Percentiles rank a stretch among this genome's conserved stretches.
These are phyloP conservation scores for Chlamydomonas schloesseri DNA, from an alignment of 139 green algal species.

Conservation along the genomic window DNA sequence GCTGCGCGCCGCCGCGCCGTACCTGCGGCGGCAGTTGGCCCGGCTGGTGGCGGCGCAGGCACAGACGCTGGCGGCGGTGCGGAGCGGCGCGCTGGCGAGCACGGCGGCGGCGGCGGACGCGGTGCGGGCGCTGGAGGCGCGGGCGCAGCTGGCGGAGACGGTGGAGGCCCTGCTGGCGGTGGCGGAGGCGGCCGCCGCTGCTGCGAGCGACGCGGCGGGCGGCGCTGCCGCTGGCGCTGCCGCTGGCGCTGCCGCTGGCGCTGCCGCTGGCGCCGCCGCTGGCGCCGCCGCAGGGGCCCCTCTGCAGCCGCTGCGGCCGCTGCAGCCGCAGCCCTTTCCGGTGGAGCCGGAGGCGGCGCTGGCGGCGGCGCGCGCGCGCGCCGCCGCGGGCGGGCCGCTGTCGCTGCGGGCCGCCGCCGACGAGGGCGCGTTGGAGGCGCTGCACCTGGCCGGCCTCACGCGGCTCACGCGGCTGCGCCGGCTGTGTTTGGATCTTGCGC, in stretches of 20 bases:
- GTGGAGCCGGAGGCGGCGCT: not conserved
- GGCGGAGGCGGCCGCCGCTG: not conserved
- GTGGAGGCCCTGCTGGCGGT: not conserved
- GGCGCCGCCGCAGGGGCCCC: no score
- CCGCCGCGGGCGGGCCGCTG: not conserved
- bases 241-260: not conserved
- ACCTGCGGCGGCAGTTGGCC: not conserved
- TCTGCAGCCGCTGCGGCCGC: not conserved
- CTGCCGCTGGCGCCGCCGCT: not conserved
- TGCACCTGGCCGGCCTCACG: not conserved
- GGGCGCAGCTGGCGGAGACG: not conserved
- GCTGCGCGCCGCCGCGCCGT: not conserved
- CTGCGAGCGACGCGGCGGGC: not conserved
- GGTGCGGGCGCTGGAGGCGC: not conserved
- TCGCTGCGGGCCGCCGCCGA: not conserved
- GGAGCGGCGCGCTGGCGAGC: not conserved
- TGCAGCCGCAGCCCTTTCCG: not conserved
- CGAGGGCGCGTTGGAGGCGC: not conserved
- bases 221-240: not conserved
- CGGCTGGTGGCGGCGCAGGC: not conserved
- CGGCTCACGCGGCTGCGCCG: not conserved
- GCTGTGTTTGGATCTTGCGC: conserved; percentile 28
- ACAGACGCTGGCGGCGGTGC: not conserved
- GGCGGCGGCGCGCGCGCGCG: not conserved
- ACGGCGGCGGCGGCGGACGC: not conserved